These are phyloP conservation scores for Apiotrichum sp. DNA, from an alignment of 1,284 basidiomycete genomes.

Conservation along the genomic window DNA sequence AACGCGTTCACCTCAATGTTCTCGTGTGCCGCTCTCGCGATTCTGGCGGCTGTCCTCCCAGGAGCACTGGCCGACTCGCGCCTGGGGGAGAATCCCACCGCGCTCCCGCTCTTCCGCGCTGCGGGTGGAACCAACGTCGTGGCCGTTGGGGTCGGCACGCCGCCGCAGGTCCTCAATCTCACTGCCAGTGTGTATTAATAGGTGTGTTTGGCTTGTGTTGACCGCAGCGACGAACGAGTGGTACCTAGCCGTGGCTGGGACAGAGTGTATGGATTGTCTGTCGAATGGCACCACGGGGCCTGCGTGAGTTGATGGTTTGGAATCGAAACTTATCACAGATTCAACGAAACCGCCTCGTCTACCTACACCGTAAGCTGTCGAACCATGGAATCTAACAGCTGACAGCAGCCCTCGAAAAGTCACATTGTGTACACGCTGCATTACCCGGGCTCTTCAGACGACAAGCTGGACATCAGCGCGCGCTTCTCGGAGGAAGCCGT, in stretches of 20 bases:
- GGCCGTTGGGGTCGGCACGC: conserved; percentile 28
- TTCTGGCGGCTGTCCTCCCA: no score
- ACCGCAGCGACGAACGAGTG: conserved; percentile 5
- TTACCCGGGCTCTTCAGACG: conserved; percentile 23
- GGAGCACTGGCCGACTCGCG: no score
- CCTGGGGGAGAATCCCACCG: no score
- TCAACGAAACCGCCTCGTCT: background rate
- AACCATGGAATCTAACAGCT: no score
- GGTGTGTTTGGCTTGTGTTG: background rate
- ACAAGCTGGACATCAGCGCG: conserved; percentile 20
- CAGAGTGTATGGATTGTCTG: background rate
- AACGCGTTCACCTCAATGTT: no score
- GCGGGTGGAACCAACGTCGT: conserved; percentile 33
- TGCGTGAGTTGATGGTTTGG: no score
- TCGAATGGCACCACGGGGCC: background rate
- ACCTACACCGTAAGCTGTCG: no score
- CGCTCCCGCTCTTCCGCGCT: conserved; percentile 28
- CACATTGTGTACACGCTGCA: conserved; percentile 23
- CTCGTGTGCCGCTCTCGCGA: no score
- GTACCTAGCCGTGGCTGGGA: background rate
- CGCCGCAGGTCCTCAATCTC: conserved; percentile 30
- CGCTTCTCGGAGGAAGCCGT: conserved; percentile 22
- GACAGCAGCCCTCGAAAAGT: conserved; percentile 10
- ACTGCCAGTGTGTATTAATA: conserved; percentile 10
- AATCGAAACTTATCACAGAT: background rate